These are phyloP conservation scores for Westerdykella aurantiaca DNA, from an alignment of 2,329 filamentous ascomycete genomes.

Conservation along the genomic window DNA sequence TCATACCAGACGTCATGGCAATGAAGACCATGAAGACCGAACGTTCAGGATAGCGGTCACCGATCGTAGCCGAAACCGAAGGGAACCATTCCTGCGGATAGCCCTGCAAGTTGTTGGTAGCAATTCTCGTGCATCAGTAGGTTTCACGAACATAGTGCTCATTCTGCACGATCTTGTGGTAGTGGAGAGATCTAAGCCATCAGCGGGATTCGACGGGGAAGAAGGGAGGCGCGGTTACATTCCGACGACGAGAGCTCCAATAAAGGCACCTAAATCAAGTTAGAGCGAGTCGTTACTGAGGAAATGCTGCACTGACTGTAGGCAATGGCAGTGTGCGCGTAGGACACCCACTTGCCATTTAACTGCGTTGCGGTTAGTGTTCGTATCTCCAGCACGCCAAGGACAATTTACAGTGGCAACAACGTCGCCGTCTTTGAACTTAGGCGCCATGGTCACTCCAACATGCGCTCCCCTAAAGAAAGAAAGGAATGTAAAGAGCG, in stretches of 20 bases:
- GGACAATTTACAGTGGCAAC: conserved; percentile 49
- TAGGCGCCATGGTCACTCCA: conserved; percentile 49
- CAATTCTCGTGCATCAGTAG: conserved; percentile 10
- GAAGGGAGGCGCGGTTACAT: conserved; percentile 25
- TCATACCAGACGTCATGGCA: conserved; percentile 79
- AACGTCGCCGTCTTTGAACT: conserved; percentile 58
- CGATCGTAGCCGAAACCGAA: conserved; percentile 93
- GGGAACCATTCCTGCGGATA: conserved; percentile 89
- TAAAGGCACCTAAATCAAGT: conserved; percentile 61
- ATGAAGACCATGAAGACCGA: conserved; percentile 98
- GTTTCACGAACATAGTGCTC: conserved; percentile 64
- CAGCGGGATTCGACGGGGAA: conserved; percentile 15
- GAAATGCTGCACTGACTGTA: conserved; percentile 53
- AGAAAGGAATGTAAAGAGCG: conserved; percentile 25
- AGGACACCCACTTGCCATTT: conserved; percentile 86
- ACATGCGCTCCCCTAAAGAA: conserved; percentile 12
- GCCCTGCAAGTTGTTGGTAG: conserved; percentile 21
- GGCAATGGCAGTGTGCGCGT: conserved; percentile 75
- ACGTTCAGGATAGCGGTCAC: conserved; percentile 92
- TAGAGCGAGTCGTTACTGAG: conserved; percentile 4
- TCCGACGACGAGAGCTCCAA: conserved; percentile 80
- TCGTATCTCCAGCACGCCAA: conserved; percentile 1
- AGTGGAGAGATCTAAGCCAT: conserved; percentile 63
- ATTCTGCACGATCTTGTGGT: conserved; percentile 95
- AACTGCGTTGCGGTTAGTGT: conserved; percentile 47